Evolutionary conservation across 148 eudicot species (phyloP).

Genomic region (Rhododendron ovatum): DNA sequence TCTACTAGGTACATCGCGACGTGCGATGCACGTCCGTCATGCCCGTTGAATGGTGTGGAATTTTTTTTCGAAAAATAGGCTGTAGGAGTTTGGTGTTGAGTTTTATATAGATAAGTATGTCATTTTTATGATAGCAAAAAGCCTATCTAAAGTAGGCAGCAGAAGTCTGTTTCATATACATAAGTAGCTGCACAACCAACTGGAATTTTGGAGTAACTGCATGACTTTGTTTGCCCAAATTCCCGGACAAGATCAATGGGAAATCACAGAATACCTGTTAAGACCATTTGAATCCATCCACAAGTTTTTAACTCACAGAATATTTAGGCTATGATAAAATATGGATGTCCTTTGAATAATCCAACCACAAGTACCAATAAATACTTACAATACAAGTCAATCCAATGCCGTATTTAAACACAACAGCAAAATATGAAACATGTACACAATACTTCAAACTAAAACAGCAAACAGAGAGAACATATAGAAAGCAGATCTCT

Average conservation of each 20-base stretch:
- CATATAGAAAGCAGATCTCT: slow-evolving; percentile 13
- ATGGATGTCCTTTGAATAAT: slow-evolving; percentile 1
- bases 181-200: no score
- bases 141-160: no score
- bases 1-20: no score
- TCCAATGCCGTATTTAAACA: slow-evolving; percentile 99
- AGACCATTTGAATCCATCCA: slow-evolving; percentile 36
- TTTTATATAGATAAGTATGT: no score
- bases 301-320: slow-evolving; percentile 41
- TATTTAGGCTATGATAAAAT: slow-evolving; percentile 21
- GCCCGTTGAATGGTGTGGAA: no score
- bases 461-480: slow-evolving; percentile 2
- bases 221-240: slow-evolving; percentile 37
- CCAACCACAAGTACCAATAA: slow-evolving; percentile 19
- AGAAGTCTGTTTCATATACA: no score
- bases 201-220: no score
- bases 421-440: slow-evolving; percentile 82
- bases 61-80: no score
- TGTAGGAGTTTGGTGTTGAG: no score
- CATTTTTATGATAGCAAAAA: no score
- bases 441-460: slow-evolving; percentile 31
- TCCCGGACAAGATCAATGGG: slow-evolving; percentile 67
- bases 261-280: slow-evolving; percentile 59
- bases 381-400: slow-evolving; percentile 99
- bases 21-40: no score